Base-by-base conservation (phyloP, 306 rosid genomes). In the Castanospermum australe region DNA sequence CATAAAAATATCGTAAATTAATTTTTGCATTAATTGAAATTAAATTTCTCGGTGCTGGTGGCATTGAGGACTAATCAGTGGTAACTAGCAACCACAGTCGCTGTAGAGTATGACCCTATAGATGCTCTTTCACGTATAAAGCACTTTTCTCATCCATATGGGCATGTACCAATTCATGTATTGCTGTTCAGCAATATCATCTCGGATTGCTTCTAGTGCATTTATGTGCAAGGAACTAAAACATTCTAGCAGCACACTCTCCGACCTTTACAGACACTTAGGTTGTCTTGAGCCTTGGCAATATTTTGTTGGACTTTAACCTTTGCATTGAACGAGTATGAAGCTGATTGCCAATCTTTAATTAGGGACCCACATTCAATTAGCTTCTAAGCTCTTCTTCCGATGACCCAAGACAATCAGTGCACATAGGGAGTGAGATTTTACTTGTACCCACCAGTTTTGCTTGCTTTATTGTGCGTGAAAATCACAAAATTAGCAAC, bases 181-280 rank as follows among this genome's bases (percentile, higher is more conserved):
- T 2, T 44, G 15, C 6, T 6, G 73, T 42, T 44, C 38, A 52
- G 30, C 56, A 72, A 47, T 68, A 41, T n/a, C n/a, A 68, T 39
- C 42, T 39, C 6, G 13, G 32, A 8, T 20, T 11, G 25, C 22
- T 44, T 51, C 42, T 30, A 54, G 10, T 55, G 2, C 12, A 18
- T 8, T 38, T 66, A 44, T 8, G 67, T 81, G 71, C 32, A 32
- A 64, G 59, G 52, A 70, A 81, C 80, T 54, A 11, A 15, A 38
- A 55, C 77, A 62, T 45, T 47, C 17, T 18, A 39, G 8, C 33
- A 44, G 59, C n/a, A 66, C 67, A 67, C 48, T n/a, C n/a, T n/a
- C n/a, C n/a, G n/a, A n/a, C n/a, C n/a, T n/a, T n/a, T n/a, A n/a
- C n/a, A n/a, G n/a, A n/a, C n/a, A n/a, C n/a, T n/a, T n/a, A n/a